Evolutionary conservation across 108 stramenopile species (phyloP), one percentile per base, ranked within the genome.

Genomic region (Hondaea fermentalgiana): DNA sequence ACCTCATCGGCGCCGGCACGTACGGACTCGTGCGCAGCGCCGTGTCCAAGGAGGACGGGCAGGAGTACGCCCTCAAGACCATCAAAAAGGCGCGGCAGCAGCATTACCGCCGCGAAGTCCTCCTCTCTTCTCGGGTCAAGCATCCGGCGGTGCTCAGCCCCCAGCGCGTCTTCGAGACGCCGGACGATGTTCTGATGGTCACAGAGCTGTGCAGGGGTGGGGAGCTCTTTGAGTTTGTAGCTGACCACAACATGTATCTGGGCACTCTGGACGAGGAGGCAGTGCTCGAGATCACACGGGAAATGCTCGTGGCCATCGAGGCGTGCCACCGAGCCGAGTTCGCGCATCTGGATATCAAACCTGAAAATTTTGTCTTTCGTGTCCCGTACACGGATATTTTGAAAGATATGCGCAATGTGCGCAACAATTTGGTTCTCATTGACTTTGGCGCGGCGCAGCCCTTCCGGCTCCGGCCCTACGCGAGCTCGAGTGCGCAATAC

Each of bases 371-470:
- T 83, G 76, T 83, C 19, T 83, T 83, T 83, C 76, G 76, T 12
- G 49, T 83, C 28, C 76, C 76, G 45, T 35, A 6, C 49, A 16
- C 12, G 45, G 76, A 83, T 14, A 0, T 83, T 53, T 45, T 28
- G 17, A 17, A 47, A 55, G 76, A 83, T 23, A 53, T 83, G 44
- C 51, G 16, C n/a, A 12, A 45, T 12, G 51, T 83, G 19, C 76
- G 76, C 3, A 45, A 45, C 45, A 83, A 83, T 45, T 45, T 83
- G 16, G 76, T 83, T 21, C 76, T 83, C 49, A 83, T 83, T 23
- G 76, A 83, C 51, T 83, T 83, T 83, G 76, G 76, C 49, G 51
- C 76, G n/a, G 76, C 76, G 49, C 76, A 83, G 51, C 76, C 76
- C 25, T 83, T 83, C 3, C 76, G 76, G 14, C 76, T 83, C 10